Evolutionary conservation across 106 monocot genomes (phyloP).

Genomic region (Phalaenopsis equestris): DNA sequence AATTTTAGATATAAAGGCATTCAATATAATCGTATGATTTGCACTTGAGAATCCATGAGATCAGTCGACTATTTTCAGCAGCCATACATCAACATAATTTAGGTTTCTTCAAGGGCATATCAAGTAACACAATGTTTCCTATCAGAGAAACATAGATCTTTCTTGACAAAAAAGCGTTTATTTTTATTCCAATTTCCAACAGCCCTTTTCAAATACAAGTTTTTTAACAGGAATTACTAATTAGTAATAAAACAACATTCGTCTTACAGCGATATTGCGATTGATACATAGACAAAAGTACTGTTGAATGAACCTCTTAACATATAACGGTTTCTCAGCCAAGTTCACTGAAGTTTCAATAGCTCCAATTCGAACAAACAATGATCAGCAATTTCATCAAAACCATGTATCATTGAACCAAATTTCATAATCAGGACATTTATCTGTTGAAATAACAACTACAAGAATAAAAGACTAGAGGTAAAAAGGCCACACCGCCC

Average conservation of each 20-base stretch:
- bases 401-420: not conserved
- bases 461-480: not conserved
- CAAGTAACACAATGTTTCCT: not conserved
- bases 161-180: not conserved
- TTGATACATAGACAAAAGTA: not conserved
- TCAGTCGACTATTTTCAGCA: not conserved
- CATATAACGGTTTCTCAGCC: not conserved
- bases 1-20: not conserved
- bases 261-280: not conserved
- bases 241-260: not conserved
- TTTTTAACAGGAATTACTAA: not conserved
- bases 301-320: not conserved
- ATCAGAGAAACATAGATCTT: not conserved
- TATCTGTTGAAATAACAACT: not conserved
- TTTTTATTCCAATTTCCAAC: not conserved
- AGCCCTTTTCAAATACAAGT: not conserved
- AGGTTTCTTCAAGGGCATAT: not conserved
- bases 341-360: not conserved
- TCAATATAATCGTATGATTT: not conserved
- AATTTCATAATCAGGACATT: not conserved
- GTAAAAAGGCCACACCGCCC: constrained; percentile 29
- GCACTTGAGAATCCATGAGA: not conserved
- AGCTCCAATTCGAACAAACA: not conserved
- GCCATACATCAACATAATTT: not conserved
- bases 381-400: not conserved